Evolutionary conservation across 2,329 filamentous ascomycete genomes (phyloP), one percentile per base, ranked within the genome.

Genomic region (Orbilia brochopaga): DNA sequence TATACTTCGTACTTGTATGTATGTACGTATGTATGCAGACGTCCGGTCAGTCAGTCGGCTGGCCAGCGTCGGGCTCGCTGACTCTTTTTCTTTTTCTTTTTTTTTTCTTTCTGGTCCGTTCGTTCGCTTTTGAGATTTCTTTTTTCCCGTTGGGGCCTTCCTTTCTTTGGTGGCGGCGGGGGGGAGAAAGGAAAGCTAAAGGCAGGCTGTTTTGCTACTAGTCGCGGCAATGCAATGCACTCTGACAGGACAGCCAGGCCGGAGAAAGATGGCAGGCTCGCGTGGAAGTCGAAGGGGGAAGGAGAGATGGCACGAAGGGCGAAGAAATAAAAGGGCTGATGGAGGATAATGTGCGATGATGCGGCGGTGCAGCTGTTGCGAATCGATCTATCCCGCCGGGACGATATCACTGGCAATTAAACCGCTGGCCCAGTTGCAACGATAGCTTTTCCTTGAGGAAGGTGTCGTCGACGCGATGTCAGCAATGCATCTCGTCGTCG

Each of bases 161-260:
- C 44, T 48, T 48, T 23, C 44, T 48, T 23, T 21, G 44, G 44
- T 48, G 44, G 44, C 15, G 44, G 27, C 27, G 27, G 27, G 27
- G 27, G 27, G 27, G 27, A 32, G n/a, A n/a, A n/a, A n/a, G n/a
- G n/a, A n/a, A n/a, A n/a, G n/a, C n/a, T n/a, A n/a, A 32, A 32
- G 27, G 27, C 27, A 32, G 44, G 37, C 37, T 42, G 11, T 5
- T 17, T n/a, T n/a, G n/a, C n/a, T n/a, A n/a, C n/a, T 42, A 42
- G 37, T 42, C 37, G 37, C 37, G 37, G 37, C 37, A 42, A 42
- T 42, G 37, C 37, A 42, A 42, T 42, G 37, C 37, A 42, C 37
- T 13, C 37, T 42, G 37, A 42, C 37, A 15, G 37, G 13, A 17
- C 37, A 42, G 37, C n/a, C 13, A 42, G n/a, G 4, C n/a, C n/a